These are phyloP conservation scores for Isochrysis galbana DNA, from an alignment of 78 protist species.

Conservation along the genomic window DNA sequence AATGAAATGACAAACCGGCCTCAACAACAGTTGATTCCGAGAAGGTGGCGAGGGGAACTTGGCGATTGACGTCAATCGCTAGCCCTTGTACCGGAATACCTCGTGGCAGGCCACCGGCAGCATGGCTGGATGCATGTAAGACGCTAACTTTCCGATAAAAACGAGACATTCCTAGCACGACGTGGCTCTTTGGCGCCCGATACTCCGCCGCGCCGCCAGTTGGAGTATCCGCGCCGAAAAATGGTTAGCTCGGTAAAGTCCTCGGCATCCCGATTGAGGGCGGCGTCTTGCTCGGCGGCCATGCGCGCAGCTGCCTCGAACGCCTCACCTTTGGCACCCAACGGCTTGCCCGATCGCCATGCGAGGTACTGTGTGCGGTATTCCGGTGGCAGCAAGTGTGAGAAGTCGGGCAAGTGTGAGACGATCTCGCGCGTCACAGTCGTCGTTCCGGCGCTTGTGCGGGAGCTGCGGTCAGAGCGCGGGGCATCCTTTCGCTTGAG, in stretches of 20 bases:
- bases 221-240: not conserved
- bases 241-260: not conserved
- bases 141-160: too few relatives aligned
- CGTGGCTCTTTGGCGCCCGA: not conserved
- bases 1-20: too few relatives aligned
- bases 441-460: not conserved
- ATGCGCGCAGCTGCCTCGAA: too few relatives aligned
- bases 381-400: not conserved
- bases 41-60: too few relatives aligned
- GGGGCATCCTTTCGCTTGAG: too few relatives aligned
- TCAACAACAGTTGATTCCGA: too few relatives aligned
- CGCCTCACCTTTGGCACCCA: not conserved
- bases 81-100: too few relatives aligned
- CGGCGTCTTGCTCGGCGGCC: not conserved
- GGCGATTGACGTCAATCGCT: too few relatives aligned
- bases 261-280: not conserved
- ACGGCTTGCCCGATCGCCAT: not conserved
- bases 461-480: not conserved
- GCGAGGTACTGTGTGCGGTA: not conserved
- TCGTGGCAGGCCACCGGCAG: too few relatives aligned
- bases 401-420: not conserved
- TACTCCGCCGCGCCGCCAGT: slow-evolving; percentile 4
- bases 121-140: too few relatives aligned
- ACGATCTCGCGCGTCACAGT: not conserved
- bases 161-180: too few relatives aligned